A percentile compares a stretch with the other conserved stretches of the same genome.
Conservation (phyloP, 75 land plant genomes). For the Pinus albicaulis region DNA sequence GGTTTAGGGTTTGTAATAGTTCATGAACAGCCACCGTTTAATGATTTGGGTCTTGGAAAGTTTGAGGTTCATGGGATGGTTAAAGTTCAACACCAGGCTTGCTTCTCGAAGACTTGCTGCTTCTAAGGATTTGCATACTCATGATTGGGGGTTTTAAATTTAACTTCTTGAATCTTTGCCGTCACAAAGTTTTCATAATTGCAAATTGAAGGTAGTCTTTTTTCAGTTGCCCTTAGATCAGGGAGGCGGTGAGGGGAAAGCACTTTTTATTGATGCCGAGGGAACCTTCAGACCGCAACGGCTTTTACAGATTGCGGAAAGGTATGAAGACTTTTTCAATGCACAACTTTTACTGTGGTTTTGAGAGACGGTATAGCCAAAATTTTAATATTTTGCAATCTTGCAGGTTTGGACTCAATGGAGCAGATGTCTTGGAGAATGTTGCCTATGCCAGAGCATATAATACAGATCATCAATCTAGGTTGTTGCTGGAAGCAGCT, state of each 20-base stretch:
- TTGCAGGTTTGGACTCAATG: constrained; percentile 80
- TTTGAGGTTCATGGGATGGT: no score
- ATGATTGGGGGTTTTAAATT: not conserved
- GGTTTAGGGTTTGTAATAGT: no score
- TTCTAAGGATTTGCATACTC: not conserved
- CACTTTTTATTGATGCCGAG: constrained; percentile 94
- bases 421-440: constrained; percentile 91
- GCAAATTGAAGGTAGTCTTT: not conserved
- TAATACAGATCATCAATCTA: constrained; percentile 94
- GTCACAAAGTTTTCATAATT: not conserved
- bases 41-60: no score
- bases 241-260: constrained; percentile 97
- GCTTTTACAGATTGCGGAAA: constrained; percentile 88
- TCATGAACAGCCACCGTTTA: no score
- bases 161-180: not conserved
- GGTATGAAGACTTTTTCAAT: constrained; percentile 22
- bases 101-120: not conserved
- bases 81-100: no score
- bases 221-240: constrained; percentile 87
- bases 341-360: not conserved
- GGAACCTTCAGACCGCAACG: constrained; percentile 93
- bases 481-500: constrained; percentile 89
- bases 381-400: not conserved
- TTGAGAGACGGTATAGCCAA: not conserved
- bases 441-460: constrained; percentile 97